These are phyloP conservation scores for Pulveroboletus sp. DNA, from an alignment of 768 basidiomycete species.

Conservation along the genomic window DNA sequence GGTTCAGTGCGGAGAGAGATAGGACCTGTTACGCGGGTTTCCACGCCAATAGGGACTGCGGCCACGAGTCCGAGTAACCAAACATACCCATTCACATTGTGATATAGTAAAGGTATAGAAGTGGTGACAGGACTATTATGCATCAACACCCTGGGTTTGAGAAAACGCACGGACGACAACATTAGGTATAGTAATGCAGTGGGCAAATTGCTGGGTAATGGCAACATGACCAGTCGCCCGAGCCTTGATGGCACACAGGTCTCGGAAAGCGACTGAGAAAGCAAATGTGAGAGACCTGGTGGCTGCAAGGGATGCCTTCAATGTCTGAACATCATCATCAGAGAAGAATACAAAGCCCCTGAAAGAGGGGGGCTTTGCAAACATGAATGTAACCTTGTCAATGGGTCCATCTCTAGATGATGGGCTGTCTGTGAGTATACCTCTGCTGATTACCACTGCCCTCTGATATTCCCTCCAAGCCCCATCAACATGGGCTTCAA, in stretches of 20 bases:
- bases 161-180: slow-evolving; percentile 19
- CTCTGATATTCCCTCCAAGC: slow-evolving; percentile 17
- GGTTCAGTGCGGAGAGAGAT: slow-evolving; percentile 5
- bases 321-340: slow-evolving; percentile 32
- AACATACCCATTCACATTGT: neutral
- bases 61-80: neutral
- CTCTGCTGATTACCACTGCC: slow-evolving; percentile 5
- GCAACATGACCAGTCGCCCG: slow-evolving; percentile 25
- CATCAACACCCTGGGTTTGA: slow-evolving; percentile 7
- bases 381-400: slow-evolving; percentile 26
- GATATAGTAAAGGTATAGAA: neutral
- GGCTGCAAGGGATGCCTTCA: slow-evolving; percentile 59
- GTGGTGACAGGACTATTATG: neutral
- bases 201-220: slow-evolving; percentile 23
- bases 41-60: too few species aligned
- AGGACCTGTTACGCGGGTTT: neutral
- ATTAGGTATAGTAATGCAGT: slow-evolving; percentile 18
- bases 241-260: slow-evolving; percentile 55
- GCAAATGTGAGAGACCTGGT: slow-evolving; percentile 34
- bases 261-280: slow-evolving; percentile 50
- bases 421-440: neutral
- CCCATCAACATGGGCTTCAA: slow-evolving; percentile 37
- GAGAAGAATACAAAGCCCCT: slow-evolving; percentile 18
- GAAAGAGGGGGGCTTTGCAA: slow-evolving; percentile 26
- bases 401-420: neutral